phyloP scores from a whole-genome alignment of 441 rosid genomes.

The Geranium incanum region DNA sequence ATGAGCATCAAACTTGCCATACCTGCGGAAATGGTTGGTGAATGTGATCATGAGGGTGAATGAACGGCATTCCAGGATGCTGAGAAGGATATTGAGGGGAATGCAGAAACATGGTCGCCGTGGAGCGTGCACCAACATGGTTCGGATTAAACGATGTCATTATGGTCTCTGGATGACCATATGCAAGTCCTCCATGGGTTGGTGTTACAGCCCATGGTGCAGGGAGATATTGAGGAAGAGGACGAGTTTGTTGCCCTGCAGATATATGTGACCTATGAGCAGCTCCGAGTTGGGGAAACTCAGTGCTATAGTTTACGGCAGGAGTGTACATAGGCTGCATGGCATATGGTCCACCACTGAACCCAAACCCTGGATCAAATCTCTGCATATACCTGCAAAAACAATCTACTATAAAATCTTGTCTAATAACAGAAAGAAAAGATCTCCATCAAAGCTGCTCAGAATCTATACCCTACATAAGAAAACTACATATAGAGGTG shows the following conservation, averaged over 20 bases:
- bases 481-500: neutral
- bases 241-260: conserved; percentile 49
- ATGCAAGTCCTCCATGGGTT: conserved; percentile 45
- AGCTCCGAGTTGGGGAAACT: conserved; percentile 74
- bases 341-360: conserved; percentile 50
- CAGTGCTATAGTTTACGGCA: conserved; percentile 69
- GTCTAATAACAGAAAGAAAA: neutral
- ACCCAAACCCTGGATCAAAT: conserved; percentile 80
- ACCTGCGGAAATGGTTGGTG: conserved; percentile 67
- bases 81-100: conserved; percentile 67
- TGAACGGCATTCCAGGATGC: conserved; percentile 59
- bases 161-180: conserved; percentile 68
- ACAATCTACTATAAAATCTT: neutral
- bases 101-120: conserved; percentile 49
- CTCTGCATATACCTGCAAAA: conserved; percentile 59
- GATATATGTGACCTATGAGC: conserved; percentile 51
- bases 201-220: conserved; percentile 54
- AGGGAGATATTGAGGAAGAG: conserved; percentile 51
- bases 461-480: neutral
- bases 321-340: conserved; percentile 67
- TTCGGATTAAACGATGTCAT: conserved; percentile 53
- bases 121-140: conserved; percentile 45
- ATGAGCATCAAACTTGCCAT: conserved; percentile 16
- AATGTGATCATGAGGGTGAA: conserved; percentile 50
- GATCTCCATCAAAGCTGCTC: neutral